Percentiles rank a stretch among this genome's conserved stretches.
These are phyloP conservation scores for Colletotrichum brevisporum DNA, from an alignment of 2,329 filamentous ascomycete genomes.

Conservation along the genomic window DNA sequence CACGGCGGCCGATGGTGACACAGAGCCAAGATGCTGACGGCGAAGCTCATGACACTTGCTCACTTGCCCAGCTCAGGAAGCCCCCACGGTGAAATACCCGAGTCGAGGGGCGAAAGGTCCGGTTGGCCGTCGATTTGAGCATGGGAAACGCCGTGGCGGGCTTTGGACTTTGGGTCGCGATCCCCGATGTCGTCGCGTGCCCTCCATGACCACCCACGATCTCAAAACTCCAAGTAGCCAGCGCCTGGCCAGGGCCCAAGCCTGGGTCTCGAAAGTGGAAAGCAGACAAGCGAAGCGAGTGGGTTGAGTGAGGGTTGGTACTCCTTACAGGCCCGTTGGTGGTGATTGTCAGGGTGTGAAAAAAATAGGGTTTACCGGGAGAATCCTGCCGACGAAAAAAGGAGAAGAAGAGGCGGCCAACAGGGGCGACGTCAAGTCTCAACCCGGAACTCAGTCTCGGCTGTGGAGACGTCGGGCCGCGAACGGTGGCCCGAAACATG, in stretches of 20 bases:
- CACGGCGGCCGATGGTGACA: constrained; percentile 34
- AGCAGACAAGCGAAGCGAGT: constrained; percentile 5
- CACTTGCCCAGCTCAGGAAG: constrained; percentile 1
- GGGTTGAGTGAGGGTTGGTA: constrained; percentile 2
- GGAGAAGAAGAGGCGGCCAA: constrained; percentile 12
- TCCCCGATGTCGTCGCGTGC: neutral
- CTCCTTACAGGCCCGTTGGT: constrained; percentile 5
- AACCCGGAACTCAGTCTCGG: constrained; percentile 20
- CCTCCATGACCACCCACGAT: constrained; percentile 21
- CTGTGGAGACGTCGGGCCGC: constrained; percentile 33
- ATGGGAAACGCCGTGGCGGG: neutral
- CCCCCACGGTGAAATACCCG: constrained; percentile 20
- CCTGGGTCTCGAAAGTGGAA: constrained; percentile 3
- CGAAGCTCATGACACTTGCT: constrained; percentile 8
- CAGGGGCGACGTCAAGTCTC: constrained; percentile 16
- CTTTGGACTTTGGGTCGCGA: constrained; percentile 16
- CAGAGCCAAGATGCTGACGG: constrained; percentile 35
- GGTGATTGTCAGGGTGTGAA: constrained; percentile 19
- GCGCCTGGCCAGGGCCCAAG: neutral
- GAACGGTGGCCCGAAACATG: constrained; percentile 16
- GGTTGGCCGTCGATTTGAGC: constrained; percentile 3
- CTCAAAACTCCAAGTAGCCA: constrained; percentile 18
- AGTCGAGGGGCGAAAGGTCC: neutral
- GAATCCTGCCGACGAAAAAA: constrained; percentile 15
- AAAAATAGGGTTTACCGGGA: constrained; percentile 38